phyloP scores from a whole-genome alignment of 768 basidiomycete species.

The Boletellus sp. region DNA sequence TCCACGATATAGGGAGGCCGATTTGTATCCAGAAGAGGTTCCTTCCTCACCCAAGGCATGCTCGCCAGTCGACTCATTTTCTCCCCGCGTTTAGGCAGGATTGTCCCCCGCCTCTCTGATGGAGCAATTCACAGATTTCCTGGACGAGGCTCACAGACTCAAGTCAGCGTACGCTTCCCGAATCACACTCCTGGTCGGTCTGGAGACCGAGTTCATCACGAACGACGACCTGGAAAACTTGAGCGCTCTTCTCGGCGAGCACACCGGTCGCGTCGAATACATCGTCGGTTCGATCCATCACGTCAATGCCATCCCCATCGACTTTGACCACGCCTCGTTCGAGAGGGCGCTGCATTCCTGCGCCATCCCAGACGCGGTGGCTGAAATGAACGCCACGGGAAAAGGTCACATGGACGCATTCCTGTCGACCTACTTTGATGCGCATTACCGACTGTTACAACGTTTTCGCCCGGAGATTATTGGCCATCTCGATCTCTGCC shows the following conservation, averaged over 20 bases:
- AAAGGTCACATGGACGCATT: constrained; percentile 41
- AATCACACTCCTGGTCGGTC: constrained; percentile 79
- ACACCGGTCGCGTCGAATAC: constrained; percentile 67
- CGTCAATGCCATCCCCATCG: constrained; percentile 83
- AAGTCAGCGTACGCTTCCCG: constrained; percentile 55
- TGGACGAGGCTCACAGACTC: constrained; percentile 77
- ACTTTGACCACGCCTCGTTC: constrained; percentile 80
- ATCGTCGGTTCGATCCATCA: constrained; percentile 94
- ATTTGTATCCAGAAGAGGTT: constrained; percentile 97
- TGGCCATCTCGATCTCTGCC: constrained; percentile 91
- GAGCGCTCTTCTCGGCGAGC: constrained; percentile 44
- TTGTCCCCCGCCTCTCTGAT: constrained; percentile 49
- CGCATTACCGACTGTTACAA: constrained; percentile 68
- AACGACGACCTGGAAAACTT: constrained; percentile 58
- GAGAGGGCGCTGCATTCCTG: constrained; percentile 51
- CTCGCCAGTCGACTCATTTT: constrained; percentile 12
- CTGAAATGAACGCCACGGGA: constrained; percentile 20
- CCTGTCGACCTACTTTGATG: constrained; percentile 76
- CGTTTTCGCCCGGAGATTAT: constrained; percentile 82
- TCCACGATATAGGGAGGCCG: constrained; percentile 74
- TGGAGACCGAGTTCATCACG: constrained; percentile 92
- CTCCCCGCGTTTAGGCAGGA: constrained; percentile 43
- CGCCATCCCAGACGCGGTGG: constrained; percentile 29
- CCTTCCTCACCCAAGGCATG: constrained; percentile 10
- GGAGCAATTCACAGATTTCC: constrained; percentile 67